These are phyloP conservation scores for Monosporascus sp. DNA, from an alignment of 2,329 filamentous ascomycete species.

Conservation along the genomic window DNA sequence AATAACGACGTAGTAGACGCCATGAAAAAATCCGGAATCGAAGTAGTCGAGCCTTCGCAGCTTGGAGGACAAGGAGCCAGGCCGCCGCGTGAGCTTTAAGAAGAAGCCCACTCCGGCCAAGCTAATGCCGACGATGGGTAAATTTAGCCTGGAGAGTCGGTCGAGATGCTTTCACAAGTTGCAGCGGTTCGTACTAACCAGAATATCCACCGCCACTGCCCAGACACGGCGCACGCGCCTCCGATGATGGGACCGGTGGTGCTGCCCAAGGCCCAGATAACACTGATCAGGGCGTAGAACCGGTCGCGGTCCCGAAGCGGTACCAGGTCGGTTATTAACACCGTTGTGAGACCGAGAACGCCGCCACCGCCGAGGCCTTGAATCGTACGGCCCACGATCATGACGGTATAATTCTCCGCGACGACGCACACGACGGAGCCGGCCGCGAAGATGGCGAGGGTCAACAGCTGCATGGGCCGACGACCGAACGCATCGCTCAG, in stretches of 20 bases:
- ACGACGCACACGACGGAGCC: slow-evolving; percentile 22
- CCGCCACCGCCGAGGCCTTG: slow-evolving; percentile 20
- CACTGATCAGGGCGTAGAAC: slow-evolving; percentile 8
- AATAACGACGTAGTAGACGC: slow-evolving; percentile 10
- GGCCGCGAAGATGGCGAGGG: slow-evolving; percentile 22
- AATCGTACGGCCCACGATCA: slow-evolving; percentile 11
- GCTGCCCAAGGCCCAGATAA: slow-evolving; percentile 11
- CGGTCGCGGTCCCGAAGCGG: slow-evolving; percentile 15
- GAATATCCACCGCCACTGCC: slow-evolving; percentile 15
- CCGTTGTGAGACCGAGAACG: slow-evolving; percentile 11
- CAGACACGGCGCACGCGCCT: slow-evolving; percentile 7
- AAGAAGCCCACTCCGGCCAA: not conserved
- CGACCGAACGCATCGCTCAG: slow-evolving; percentile 18
- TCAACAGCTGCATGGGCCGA: slow-evolving; percentile 12
- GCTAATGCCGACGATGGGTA: slow-evolving; percentile 8
- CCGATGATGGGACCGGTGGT: slow-evolving; percentile 18
- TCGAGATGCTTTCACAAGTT: no score
- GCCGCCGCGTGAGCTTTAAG: not conserved
- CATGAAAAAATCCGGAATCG: slow-evolving; percentile 14
- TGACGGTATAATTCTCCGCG: slow-evolving; percentile 4
- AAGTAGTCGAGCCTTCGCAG: slow-evolving; percentile 19
- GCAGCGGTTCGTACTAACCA: not conserved
- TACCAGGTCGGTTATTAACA: slow-evolving; percentile 22
- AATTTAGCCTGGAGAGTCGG: slow-evolving; percentile 13
- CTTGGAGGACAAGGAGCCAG: not conserved